Percentiles rank a stretch among this genome's conserved stretches.
These are phyloP conservation scores for Nissolia schottii DNA, from an alignment of 306 rosid species.

Conservation along the genomic window DNA sequence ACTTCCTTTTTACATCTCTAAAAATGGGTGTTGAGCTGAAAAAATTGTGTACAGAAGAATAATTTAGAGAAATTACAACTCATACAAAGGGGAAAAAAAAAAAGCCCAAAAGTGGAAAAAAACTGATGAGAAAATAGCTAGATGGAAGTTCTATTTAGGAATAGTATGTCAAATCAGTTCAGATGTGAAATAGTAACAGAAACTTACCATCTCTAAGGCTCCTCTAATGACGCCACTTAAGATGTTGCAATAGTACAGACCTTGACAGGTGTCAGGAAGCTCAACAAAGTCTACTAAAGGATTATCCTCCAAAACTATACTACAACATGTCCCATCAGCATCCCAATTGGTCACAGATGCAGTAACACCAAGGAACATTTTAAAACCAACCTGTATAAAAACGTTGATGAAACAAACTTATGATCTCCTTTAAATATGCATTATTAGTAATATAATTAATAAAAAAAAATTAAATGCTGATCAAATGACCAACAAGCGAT, in stretches of 20 bases:
- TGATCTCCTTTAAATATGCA: background rate
- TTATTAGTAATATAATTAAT: background rate
- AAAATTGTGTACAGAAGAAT: background rate
- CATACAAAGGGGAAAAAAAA: background rate
- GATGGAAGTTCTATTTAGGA: background rate
- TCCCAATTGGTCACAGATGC: conserved; percentile 96
- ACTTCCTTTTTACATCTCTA: background rate
- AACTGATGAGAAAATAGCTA: background rate
- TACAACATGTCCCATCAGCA: conserved; percentile 92
- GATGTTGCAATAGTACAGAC: conserved; percentile 91
- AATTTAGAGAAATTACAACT: background rate
- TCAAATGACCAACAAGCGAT: conserved; percentile 8
- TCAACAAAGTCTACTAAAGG: conserved; percentile 97
- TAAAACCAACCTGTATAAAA: conserved; percentile 75
- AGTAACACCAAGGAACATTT: conserved; percentile 92
- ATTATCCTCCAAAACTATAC: conserved; percentile 91
- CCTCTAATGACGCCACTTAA: conserved; percentile 94
- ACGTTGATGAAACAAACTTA: background rate
- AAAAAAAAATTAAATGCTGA: background rate
- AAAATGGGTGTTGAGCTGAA: background rate
- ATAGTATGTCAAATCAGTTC: background rate
- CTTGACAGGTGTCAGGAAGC: conserved; percentile 95
- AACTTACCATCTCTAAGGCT: conserved; percentile 93
- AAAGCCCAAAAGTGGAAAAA: background rate
- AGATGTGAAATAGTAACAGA: background rate